phyloP scores from a whole-genome alignment of 2,329 filamentous ascomycete genomes.

The Fusarium hainanense region DNA sequence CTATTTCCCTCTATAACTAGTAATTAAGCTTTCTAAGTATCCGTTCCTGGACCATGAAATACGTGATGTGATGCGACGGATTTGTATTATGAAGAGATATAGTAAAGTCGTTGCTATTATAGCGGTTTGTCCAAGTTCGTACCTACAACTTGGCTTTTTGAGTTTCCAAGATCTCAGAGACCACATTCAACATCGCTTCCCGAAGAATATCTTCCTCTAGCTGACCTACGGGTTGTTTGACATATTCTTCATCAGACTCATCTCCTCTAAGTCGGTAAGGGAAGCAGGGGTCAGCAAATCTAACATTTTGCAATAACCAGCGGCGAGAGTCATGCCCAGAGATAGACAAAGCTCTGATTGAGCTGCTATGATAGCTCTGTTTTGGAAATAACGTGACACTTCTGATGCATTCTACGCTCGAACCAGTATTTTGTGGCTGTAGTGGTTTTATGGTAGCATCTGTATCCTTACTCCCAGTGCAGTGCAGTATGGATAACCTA shows the following conservation, averaged over 20 bases:
- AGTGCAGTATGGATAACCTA: background rate
- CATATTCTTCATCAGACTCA: slow-evolving; percentile 14
- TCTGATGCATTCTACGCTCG: slow-evolving; percentile 52
- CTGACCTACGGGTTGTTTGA: background rate
- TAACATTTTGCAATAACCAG: slow-evolving; percentile 37
- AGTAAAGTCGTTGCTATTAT: background rate
- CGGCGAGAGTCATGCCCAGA: slow-evolving; percentile 41
- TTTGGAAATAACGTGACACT: slow-evolving; percentile 56
- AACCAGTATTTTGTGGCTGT: slow-evolving; percentile 52
- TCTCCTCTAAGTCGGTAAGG: slow-evolving; percentile 40
- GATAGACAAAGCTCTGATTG: slow-evolving; percentile 58
- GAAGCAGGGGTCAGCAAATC: slow-evolving; percentile 39
- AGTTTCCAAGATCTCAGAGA: background rate
- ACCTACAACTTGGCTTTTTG: background rate
- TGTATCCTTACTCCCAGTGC: background rate
- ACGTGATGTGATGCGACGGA: background rate
- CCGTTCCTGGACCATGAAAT: background rate
- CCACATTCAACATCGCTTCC: background rate
- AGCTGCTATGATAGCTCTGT: slow-evolving; percentile 63
- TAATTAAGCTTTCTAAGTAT: background rate
- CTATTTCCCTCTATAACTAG: background rate
- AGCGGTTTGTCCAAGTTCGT: background rate
- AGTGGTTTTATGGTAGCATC: background rate
- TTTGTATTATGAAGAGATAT: background rate
- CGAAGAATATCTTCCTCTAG: background rate